Base-by-base conservation (phyloP, 2,329 filamentous ascomycete genomes). In the Aspergillus sergii region DNA sequence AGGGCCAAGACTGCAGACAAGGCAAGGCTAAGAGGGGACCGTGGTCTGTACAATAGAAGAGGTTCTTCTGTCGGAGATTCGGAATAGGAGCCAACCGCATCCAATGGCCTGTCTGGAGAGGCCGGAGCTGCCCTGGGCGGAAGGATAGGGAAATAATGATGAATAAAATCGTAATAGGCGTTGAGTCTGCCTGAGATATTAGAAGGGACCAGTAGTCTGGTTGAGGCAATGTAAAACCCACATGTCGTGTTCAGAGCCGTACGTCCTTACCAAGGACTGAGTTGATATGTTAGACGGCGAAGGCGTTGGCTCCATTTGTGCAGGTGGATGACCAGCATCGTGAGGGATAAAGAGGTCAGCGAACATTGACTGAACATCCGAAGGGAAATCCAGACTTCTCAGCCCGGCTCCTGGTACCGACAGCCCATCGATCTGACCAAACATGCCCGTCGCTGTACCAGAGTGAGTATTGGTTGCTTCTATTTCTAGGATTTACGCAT, bases 121-220 rank as follows among this genome's bases (percentile, higher is more conserved):
- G 69, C 72, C 6, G 72, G 69, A 9, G 70, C 60, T 46, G 66
- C 70, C 43, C 78, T 71, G 32, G 80, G 78, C 8, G 80, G 79
- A 32, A 82, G 71, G 43, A 82, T 77, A 6, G 80, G 80, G 50
- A 81, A 80, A 66, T 80, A 82, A n/a, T 70, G 60, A 67, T 82
- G 80, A 59, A 82, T 78, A 60, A 80, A 82, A 51, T 79, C 76
- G 61, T 82, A 82, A 60, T 82, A 82, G 41, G 77, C 80, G 64
- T 80, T 80, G 56, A 82, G 70, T 67, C 80, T 82, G 57, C 39
- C 1, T 16, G 4, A 16, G 16, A 53, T 2, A 60, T 73, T 60
- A 72, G 68, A 67, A 61, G n/a, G 32, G 32, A 32, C 30, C 14
- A 45, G 50, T 30, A 23, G 7, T 50, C 56, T 58, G 45, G 32